Evolutionary conservation across 805 yeast genomes (phyloP), one percentile per base, ranked within the genome.

Genomic region (Starmerella scarabaei): DNA sequence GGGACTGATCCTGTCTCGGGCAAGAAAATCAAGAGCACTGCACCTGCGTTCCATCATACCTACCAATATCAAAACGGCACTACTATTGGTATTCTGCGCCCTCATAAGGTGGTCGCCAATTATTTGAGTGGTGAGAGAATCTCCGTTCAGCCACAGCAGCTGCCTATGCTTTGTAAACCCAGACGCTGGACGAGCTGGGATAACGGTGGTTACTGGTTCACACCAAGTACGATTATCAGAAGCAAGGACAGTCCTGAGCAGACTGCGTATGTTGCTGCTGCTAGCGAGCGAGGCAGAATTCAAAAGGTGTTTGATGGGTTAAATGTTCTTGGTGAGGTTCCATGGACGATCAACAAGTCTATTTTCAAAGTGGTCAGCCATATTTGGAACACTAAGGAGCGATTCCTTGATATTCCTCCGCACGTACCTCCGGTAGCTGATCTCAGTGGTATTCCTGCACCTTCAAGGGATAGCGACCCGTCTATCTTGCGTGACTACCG

Each of bases 91-190:
- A 77, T 86, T 8, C 63, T 91, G 41, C 77, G 75, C 45, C 63
- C 83, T 8, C 95, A 91, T 58, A 72, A 73, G 45, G 67, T 71
- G 11, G 68, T 91, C 37, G 71, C 78, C 3, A 67, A 71, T 21
- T 75, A 72, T 52, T 60, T 91, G 37, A 76, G 83, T 8, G 74
- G 78, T 3, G 85, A 77, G 36, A 66, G 73, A 26, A 62, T 75
- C 5, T 77, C 78, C 37, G 59, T 70, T 17, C 82, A 76, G 52
- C 94, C 97, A 0, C 96, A 88, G 58, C 68, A 72, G 45, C 66
- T 91, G 38, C 98, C 98, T 7, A 91, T 91, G 98, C 66, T 91
- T 36, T 79, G 81, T 7, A 73, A 75, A 46, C 98, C 98, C n/a
- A 66, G 75, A 40, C 83, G 84, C 4, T 91, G 98, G 98, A 69